Conservation (phyloP, 2,329 filamentous ascomycete species). For the Xylariaceae sp. region DNA sequence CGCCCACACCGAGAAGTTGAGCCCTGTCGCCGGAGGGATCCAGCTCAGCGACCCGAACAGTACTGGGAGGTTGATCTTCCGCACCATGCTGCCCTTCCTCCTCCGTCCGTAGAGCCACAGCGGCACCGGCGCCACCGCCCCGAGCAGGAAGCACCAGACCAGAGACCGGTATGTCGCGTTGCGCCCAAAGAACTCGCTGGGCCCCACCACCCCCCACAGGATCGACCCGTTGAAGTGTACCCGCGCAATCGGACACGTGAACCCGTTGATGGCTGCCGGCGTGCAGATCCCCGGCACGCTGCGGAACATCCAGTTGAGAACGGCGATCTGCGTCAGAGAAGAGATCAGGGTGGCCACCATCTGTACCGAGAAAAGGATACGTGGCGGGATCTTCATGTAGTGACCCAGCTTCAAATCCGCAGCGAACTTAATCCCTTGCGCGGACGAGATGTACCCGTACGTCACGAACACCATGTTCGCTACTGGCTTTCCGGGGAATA, state of each 20-base stretch:
- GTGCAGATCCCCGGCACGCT: slow-evolving; percentile 78
- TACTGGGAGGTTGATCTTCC: slow-evolving; percentile 78
- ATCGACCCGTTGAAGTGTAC: slow-evolving; percentile 91
- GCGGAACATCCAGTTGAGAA: slow-evolving; percentile 87
- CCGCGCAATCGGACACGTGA: slow-evolving; percentile 81
- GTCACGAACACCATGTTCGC: slow-evolving; percentile 94
- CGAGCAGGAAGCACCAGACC: slow-evolving; percentile 79
- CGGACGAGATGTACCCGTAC: slow-evolving; percentile 85
- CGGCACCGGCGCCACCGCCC: slow-evolving; percentile 69
- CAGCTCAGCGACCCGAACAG: slow-evolving; percentile 79
- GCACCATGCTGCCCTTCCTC: slow-evolving; percentile 59
- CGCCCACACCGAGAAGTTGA: slow-evolving; percentile 87
- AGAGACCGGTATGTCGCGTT: slow-evolving; percentile 71
- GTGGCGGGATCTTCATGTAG: slow-evolving; percentile 83
- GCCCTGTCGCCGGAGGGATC: slow-evolving; percentile 82
- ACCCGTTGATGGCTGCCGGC: slow-evolving; percentile 75
- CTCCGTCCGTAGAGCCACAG: slow-evolving; percentile 69
- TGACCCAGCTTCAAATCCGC: slow-evolving; percentile 84
- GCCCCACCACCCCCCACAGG: slow-evolving; percentile 85
- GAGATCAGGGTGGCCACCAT: slow-evolving; percentile 74
- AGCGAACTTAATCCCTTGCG: slow-evolving; percentile 86
- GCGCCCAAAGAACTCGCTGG: slow-evolving; percentile 76
- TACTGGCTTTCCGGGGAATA: slow-evolving; percentile 81
- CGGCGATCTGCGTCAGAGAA: slow-evolving; percentile 75
- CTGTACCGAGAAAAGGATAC: slow-evolving; percentile 76